phyloP scores from a whole-genome alignment of 371 early-diverging fungal genomes.

The Umbelopsis sp. region DNA sequence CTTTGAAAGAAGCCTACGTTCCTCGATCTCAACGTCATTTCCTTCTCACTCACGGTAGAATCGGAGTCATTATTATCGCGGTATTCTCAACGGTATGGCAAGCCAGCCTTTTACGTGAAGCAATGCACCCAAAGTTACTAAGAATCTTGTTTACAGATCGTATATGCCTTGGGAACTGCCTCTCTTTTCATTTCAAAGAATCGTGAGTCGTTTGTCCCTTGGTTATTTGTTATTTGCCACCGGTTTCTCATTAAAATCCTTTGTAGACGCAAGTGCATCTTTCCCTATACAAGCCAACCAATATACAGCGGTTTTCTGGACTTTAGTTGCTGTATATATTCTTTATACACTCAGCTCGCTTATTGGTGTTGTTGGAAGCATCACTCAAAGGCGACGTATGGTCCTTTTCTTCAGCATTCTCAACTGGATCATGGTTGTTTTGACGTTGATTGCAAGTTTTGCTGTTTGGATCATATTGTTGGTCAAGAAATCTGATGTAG shows the following conservation, averaged over 20 bases:
- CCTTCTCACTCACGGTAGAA: neutral
- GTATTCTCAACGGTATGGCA: conserved; percentile 22
- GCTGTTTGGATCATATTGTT: conserved; percentile 43
- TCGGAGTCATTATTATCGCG: conserved; percentile 27
- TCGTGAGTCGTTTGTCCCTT: neutral
- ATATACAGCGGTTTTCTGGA: conserved; percentile 19
- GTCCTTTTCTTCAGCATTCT: conserved; percentile 38
- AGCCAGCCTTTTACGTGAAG: too few species aligned
- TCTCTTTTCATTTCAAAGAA: neutral
- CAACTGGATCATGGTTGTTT: conserved; percentile 46
- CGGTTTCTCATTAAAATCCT: neutral
- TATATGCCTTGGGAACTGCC: neutral
- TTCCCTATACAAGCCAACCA: conserved; percentile 9
- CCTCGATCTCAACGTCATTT: neutral
- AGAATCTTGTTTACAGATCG: conserved; percentile 12
- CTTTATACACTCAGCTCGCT: conserved; percentile 31
- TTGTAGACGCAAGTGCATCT: neutral
- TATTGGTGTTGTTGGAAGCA: conserved; percentile 33
- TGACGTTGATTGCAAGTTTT: conserved; percentile 32
- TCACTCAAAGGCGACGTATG: conserved; percentile 32
- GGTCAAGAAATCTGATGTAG: conserved; percentile 28
- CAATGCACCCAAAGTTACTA: neutral
- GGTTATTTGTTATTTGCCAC: neutral
- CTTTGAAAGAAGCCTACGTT: neutral
- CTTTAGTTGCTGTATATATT: conserved; percentile 27